Percentiles rank a stretch among this genome's conserved stretches.
These are phyloP conservation scores for Botryotinia convoluta DNA, from an alignment of 2,329 filamentous ascomycete species.

Conservation along the genomic window DNA sequence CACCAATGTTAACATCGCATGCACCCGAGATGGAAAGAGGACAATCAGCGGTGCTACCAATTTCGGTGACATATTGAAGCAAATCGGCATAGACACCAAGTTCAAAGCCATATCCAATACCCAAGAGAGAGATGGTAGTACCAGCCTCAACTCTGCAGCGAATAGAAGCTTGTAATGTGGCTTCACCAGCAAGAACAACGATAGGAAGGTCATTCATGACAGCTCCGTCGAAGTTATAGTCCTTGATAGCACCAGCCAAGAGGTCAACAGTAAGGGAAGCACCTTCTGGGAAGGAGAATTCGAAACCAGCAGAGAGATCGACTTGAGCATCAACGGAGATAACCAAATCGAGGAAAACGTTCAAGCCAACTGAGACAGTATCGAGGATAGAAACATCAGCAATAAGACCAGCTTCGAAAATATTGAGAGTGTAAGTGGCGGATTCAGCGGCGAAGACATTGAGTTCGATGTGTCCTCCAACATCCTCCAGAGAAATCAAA, in stretches of 20 bases:
- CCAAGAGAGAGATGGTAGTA: constrained; percentile 28
- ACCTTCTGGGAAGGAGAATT: constrained; percentile 30
- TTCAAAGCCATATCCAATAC: constrained; percentile 28
- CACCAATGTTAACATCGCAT: constrained; percentile 29
- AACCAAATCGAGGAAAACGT: constrained; percentile 30
- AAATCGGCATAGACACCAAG: constrained; percentile 29
- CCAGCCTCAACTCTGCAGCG: constrained; percentile 29
- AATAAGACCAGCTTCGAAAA: constrained; percentile 25
- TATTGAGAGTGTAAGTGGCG: constrained; percentile 26
- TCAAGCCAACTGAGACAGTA: constrained; percentile 27
- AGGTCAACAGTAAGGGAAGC: constrained; percentile 31
- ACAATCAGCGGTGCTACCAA: constrained; percentile 23
- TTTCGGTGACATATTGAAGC: constrained; percentile 28
- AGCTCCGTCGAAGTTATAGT: constrained; percentile 26
- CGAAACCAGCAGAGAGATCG: constrained; percentile 30
- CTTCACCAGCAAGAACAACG: constrained; percentile 25
- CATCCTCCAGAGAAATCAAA: constrained; percentile 26
- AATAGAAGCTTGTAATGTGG: constrained; percentile 29
- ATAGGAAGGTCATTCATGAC: constrained; percentile 27
- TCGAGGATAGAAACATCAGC: constrained; percentile 26
- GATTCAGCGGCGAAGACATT: constrained; percentile 24
- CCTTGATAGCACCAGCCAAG: constrained; percentile 27
- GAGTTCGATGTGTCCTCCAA: constrained; percentile 31
- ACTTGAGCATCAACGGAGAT: constrained; percentile 28
- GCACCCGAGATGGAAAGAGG: constrained; percentile 23